A percentile compares a stretch with the other conserved stretches of the same genome.
Conservation (phyloP, 768 basidiomycete genomes). For the Asterophora lycoperdoides region DNA sequence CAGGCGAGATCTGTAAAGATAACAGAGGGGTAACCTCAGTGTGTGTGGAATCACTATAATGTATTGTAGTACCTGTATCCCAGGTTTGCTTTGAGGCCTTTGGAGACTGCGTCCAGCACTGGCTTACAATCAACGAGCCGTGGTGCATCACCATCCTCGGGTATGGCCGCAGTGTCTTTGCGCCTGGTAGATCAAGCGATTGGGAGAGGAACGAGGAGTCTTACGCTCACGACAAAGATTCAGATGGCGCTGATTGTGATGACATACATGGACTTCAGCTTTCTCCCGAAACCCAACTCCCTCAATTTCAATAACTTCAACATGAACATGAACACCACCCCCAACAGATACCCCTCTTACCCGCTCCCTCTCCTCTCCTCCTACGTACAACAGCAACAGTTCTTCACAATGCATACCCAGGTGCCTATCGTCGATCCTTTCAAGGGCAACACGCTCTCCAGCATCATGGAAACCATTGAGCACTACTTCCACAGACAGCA, state of each 20-base stretch:
- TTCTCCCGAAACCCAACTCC: slow-evolving; percentile 25
- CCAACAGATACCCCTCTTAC: slow-evolving; percentile 36
- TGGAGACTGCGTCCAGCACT: slow-evolving; percentile 71
- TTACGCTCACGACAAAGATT: slow-evolving; percentile 27
- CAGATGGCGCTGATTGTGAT: slow-evolving; percentile 21
- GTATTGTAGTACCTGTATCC: too few relatives aligned
- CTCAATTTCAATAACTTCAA: slow-evolving; percentile 3
- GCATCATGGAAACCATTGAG: slow-evolving; percentile 39
- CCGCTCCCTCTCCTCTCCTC: slow-evolving; percentile 19
- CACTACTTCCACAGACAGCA: slow-evolving; percentile 40
- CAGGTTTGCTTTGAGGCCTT: slow-evolving; percentile 66
- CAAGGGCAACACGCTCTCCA: slow-evolving; percentile 30
- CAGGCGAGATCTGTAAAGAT: too few relatives aligned
- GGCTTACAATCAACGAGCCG: slow-evolving; percentile 77
- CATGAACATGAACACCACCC: slow-evolving; percentile 16
- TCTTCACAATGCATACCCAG: slow-evolving; percentile 20
- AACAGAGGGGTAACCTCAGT: too few relatives aligned
- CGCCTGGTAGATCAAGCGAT: slow-evolving; percentile 62
- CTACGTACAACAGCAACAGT: slow-evolving; percentile 22
- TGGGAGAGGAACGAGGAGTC: slow-evolving; percentile 41
- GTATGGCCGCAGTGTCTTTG: slow-evolving; percentile 61
- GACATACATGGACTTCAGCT: slow-evolving; percentile 28
- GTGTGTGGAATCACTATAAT: too few relatives aligned
- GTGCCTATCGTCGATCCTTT: slow-evolving; percentile 38
- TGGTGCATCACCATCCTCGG: slow-evolving; percentile 64